Evolutionary conservation across 2,329 filamentous ascomycete genomes (phyloP).

Genomic region (Monosporascus sp.): DNA sequence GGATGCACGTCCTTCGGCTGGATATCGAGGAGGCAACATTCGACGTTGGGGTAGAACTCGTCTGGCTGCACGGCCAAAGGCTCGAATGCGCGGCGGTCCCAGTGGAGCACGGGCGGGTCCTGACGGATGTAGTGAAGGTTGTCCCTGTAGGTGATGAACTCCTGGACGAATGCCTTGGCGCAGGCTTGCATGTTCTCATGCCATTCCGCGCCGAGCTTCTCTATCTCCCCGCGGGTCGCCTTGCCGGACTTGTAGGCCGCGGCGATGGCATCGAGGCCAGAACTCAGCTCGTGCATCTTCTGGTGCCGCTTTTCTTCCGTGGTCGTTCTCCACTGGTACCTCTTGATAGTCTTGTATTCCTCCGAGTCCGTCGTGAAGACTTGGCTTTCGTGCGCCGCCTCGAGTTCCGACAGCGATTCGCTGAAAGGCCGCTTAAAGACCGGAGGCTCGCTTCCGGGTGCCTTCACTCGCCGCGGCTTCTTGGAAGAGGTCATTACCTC

Average conservation of each 20-base stretch:
- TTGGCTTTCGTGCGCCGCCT: slow-evolving; percentile 20
- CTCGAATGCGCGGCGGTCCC: slow-evolving; percentile 68
- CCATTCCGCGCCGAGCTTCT: slow-evolving; percentile 28
- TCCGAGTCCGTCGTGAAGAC: slow-evolving; percentile 11
- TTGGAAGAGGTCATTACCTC: slow-evolving; percentile 14
- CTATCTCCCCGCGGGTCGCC: slow-evolving; percentile 20
- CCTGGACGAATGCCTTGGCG: slow-evolving; percentile 15
- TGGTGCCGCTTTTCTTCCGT: slow-evolving; percentile 12
- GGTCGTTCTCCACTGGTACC: slow-evolving; percentile 14
- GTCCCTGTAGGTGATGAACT: slow-evolving; percentile 42
- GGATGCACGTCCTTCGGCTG: slow-evolving; percentile 52
- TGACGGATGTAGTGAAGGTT: slow-evolving; percentile 47
- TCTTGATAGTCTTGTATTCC: slow-evolving; percentile 10
- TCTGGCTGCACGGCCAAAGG: slow-evolving; percentile 51
- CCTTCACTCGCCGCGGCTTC: background rate
- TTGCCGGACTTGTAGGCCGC: slow-evolving; percentile 6
- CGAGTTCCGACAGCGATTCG: slow-evolving; percentile 34
- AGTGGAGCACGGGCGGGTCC: slow-evolving; percentile 50
- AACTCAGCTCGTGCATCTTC: background rate
- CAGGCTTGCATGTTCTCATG: slow-evolving; percentile 25
- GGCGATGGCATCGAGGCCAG: slow-evolving; percentile 6
- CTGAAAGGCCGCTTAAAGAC: slow-evolving; percentile 31
- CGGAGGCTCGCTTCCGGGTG: slow-evolving; percentile 18
- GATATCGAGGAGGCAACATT: slow-evolving; percentile 59
- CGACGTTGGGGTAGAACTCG: slow-evolving; percentile 63